These are phyloP conservation scores for Yarrowia divulgata DNA, from an alignment of 805 yeast species.

Conservation along the genomic window DNA sequence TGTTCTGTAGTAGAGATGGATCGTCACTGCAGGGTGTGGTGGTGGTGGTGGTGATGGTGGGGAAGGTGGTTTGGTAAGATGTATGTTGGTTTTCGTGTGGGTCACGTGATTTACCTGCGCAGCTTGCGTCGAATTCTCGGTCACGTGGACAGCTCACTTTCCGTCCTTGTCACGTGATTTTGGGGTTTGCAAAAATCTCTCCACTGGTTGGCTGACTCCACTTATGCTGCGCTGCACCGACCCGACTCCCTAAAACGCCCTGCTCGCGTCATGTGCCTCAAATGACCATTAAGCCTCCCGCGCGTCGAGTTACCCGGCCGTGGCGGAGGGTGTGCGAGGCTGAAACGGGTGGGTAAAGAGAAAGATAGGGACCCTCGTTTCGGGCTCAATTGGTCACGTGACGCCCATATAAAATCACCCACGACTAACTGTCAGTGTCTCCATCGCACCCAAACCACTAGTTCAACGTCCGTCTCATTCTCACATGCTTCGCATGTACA, in stretches of 20 bases:
- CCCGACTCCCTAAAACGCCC: background rate
- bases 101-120: background rate
- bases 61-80: background rate
- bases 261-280: conserved; percentile 32
- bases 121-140: no score
- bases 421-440: no score
- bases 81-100: no score
- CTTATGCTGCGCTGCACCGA: no score
- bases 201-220: background rate
- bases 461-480: background rate
- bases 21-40: conserved; percentile 19
- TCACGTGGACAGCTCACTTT: no score
- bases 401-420: no score
- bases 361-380: no score
- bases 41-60: background rate
- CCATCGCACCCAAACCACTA: background rate
- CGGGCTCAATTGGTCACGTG: no score
- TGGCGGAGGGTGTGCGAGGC: background rate
- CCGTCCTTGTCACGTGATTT: background rate
- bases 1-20: conserved; percentile 5
- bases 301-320: conserved; percentile 34
- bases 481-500: background rate
- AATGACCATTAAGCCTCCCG: conserved; percentile 17
- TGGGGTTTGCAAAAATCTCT: background rate
- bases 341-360: background rate